phyloP scores from a whole-genome alignment of 176 grass and related monocot species.

The Zea luxurians region DNA sequence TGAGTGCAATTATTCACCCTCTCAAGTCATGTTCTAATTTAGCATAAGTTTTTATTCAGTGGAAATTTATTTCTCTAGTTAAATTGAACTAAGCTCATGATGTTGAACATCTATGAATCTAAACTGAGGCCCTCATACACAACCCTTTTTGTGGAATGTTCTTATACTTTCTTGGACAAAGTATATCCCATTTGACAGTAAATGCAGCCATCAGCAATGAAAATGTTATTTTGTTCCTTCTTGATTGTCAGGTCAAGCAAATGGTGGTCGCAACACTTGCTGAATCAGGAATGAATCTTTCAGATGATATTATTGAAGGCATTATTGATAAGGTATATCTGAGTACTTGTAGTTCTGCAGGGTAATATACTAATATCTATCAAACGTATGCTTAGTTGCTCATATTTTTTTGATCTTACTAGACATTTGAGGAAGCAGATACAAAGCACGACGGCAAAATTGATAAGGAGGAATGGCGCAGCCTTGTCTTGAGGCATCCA shows the following conservation, averaged over 20 bases:
- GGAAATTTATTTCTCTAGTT: slow-evolving; percentile 11
- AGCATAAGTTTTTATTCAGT: slow-evolving; percentile 9
- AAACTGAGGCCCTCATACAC: not conserved
- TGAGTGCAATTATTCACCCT: not conserved
- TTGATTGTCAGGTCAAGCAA: slow-evolving; percentile 72
- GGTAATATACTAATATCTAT: slow-evolving; percentile 17
- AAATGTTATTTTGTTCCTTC: slow-evolving; percentile 25
- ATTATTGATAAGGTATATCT: slow-evolving; percentile 63
- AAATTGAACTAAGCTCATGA: slow-evolving; percentile 11
- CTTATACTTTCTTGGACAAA: slow-evolving; percentile 32
- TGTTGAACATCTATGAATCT: not conserved
- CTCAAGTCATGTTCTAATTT: slow-evolving; percentile 5
- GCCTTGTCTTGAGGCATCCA: slow-evolving; percentile 71
- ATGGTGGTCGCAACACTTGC: slow-evolving; percentile 78
- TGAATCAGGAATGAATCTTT: slow-evolving; percentile 76
- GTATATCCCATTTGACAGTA: slow-evolving; percentile 13
- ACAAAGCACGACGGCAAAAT: slow-evolving; percentile 78
- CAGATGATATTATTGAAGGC: slow-evolving; percentile 68
- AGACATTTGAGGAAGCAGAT: slow-evolving; percentile 84
- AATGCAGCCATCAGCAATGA: slow-evolving; percentile 18
- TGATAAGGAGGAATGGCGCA: slow-evolving; percentile 76
- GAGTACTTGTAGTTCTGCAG: slow-evolving; percentile 12
- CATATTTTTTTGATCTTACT: slow-evolving; percentile 17
- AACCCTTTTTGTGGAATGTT: slow-evolving; percentile 9
- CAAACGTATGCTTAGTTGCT: slow-evolving; percentile 35